phyloP scores from a whole-genome alignment of 495 filamentous ascomycete species.

The Daldinia vernicosa region DNA sequence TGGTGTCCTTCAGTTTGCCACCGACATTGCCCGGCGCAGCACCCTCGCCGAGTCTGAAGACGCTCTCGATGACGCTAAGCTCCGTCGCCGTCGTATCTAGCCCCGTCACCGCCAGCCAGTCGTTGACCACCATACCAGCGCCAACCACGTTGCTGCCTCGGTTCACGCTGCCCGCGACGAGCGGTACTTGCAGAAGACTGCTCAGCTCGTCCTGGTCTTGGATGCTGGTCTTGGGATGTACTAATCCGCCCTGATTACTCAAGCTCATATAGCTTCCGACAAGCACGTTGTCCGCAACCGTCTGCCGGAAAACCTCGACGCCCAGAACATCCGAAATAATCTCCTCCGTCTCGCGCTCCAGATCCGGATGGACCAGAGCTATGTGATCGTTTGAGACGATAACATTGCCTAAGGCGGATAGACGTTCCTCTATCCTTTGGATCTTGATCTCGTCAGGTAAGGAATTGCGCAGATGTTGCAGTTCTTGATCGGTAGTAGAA shows the following conservation, averaged over 20 bases:
- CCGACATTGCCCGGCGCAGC: slow-evolving; percentile 76
- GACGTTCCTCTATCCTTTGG: slow-evolving; percentile 91
- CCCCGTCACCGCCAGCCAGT: slow-evolving; percentile 98
- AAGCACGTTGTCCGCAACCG: slow-evolving; percentile 94
- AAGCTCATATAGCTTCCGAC: slow-evolving; percentile 95
- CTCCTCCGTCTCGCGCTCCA: slow-evolving; percentile 95
- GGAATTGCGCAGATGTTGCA: slow-evolving; percentile 94
- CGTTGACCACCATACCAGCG: slow-evolving; percentile 98
- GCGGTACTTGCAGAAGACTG: slow-evolving; percentile 90
- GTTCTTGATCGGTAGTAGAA: slow-evolving; percentile 95
- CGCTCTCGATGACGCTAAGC: slow-evolving; percentile 92
- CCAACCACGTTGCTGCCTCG: slow-evolving; percentile 92
- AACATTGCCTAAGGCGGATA: slow-evolving; percentile 96
- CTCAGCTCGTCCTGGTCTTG: slow-evolving; percentile 98
- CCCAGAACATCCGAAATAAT: slow-evolving; percentile 96
- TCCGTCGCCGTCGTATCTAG: slow-evolving; percentile 97
- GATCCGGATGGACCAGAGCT: slow-evolving; percentile 93
- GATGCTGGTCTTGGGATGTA: slow-evolving; percentile 95
- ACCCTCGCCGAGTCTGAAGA: slow-evolving; percentile 93
- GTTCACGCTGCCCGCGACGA: slow-evolving; percentile 94
- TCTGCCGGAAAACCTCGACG: slow-evolving; percentile 98
- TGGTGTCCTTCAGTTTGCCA: slow-evolving; percentile 89
- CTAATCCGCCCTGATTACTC: slow-evolving; percentile 94
- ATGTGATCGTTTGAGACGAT: slow-evolving; percentile 97
- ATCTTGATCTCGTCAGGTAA: slow-evolving; percentile 92